Percentiles rank a stretch among this genome's conserved stretches.
Conservation (phyloP, 768 basidiomycete species). For the Tylopilus sp. region DNA sequence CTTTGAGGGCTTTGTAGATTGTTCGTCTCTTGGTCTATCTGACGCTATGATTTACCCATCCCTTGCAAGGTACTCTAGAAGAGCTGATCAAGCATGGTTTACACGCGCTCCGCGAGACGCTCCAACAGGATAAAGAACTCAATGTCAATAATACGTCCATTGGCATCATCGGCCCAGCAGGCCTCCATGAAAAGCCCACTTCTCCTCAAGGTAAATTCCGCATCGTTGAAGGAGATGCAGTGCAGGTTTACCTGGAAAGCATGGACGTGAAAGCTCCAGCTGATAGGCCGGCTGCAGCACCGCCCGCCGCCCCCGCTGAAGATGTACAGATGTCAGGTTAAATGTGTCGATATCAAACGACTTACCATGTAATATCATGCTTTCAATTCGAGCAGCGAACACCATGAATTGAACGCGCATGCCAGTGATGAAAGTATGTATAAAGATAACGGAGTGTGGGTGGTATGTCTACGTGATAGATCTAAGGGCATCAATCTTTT, state of each 20-base stretch:
- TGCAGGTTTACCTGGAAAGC: slow-evolving; percentile 69
- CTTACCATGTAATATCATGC: slow-evolving; percentile 6
- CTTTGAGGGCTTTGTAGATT: slow-evolving; percentile 80
- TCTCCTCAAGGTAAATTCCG: slow-evolving; percentile 66
- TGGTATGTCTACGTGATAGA: slow-evolving; percentile 10
- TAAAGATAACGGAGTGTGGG: slow-evolving; percentile 27
- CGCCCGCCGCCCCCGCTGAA: slow-evolving; percentile 43
- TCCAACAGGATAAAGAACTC: slow-evolving; percentile 98
- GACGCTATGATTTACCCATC: background rate
- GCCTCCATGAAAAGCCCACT: slow-evolving; percentile 52
- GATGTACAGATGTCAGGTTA: slow-evolving; percentile 87
- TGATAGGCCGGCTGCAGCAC: slow-evolving; percentile 36
- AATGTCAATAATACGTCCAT: slow-evolving; percentile 92
- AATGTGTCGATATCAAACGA: slow-evolving; percentile 21
- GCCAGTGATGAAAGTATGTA: background rate
- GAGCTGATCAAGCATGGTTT: slow-evolving; percentile 91
- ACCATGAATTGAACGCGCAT: background rate
- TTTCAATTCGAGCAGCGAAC: slow-evolving; percentile 3
- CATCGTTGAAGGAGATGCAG: slow-evolving; percentile 79
- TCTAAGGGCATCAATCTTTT: slow-evolving; percentile 6
- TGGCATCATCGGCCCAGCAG: slow-evolving; percentile 81
- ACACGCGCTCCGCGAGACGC: slow-evolving; percentile 91
- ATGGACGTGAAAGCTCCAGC: slow-evolving; percentile 71
- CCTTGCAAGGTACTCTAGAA: slow-evolving; percentile 66
- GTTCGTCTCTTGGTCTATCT: slow-evolving; percentile 44